These are phyloP conservation scores for Daldinia vernicosa DNA, from an alignment of 495 filamentous ascomycete species.

Conservation along the genomic window DNA sequence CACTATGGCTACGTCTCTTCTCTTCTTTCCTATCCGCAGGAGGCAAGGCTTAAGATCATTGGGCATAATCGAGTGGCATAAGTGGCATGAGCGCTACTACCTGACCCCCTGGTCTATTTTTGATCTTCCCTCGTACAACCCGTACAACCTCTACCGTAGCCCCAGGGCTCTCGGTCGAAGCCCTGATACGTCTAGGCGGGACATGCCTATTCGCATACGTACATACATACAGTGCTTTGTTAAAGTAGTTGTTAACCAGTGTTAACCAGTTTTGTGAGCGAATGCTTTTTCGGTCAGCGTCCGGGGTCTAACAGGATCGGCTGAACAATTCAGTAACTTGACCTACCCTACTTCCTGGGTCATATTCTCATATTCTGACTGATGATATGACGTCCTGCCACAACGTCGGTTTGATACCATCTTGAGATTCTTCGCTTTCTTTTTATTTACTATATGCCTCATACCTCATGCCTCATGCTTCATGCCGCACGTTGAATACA, in stretches of 20 bases:
- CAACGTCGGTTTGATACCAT: conserved; percentile 36
- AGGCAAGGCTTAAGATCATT: conserved; percentile 42
- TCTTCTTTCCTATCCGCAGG: conserved; percentile 39
- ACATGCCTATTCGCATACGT: conserved; percentile 1
- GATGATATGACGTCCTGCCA: conserved; percentile 23
- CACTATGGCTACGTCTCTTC: conserved; percentile 42
- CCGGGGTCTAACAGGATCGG: conserved; percentile 36
- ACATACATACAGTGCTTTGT: not conserved
- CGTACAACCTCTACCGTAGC: conserved; percentile 26
- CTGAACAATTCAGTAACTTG: conserved; percentile 21
- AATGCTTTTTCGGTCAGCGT: conserved; percentile 41
- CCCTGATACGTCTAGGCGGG: conserved; percentile 30
- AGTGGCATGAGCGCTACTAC: conserved; percentile 44
- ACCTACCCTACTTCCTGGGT: not conserved
- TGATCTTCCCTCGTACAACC: conserved; percentile 40
- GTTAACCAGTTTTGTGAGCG: conserved; percentile 22
- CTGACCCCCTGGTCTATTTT: conserved; percentile 45
- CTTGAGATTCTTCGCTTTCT: conserved; percentile 32
- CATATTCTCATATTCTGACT: conserved; percentile 22
- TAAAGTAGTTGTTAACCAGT: conserved; percentile 20
- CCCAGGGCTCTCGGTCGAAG: conserved; percentile 22
- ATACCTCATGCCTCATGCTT: conserved; percentile 28
- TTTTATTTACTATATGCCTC: conserved; percentile 21
- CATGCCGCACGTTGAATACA: conserved; percentile 39
- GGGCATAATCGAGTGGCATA: conserved; percentile 37